These are phyloP conservation scores for Thelonectria olida DNA, from an alignment of 2,329 filamentous ascomycete genomes.

Conservation along the genomic window DNA sequence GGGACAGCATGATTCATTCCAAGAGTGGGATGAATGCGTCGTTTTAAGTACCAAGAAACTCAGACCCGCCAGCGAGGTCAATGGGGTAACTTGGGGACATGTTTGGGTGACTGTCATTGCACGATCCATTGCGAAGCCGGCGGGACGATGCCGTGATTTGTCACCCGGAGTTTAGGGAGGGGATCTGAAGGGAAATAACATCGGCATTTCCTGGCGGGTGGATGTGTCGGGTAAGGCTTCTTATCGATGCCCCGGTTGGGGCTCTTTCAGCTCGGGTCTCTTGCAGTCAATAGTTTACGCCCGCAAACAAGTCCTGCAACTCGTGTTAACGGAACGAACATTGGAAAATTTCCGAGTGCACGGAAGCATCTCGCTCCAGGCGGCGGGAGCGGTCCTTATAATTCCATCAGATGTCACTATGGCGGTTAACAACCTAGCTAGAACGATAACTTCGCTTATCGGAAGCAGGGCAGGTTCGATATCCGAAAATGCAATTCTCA, in stretches of 20 bases:
- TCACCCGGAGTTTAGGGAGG: constrained; percentile 2
- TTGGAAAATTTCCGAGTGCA: not conserved
- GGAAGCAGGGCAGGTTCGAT: not conserved
- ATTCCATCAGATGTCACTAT: not conserved
- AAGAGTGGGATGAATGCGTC: constrained; percentile 17
- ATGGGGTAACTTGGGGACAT: not conserved
- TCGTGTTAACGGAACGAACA: not conserved
- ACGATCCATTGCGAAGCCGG: constrained; percentile 23
- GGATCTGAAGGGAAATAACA: no score
- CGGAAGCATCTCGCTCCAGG: not conserved
- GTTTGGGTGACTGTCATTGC: not conserved
- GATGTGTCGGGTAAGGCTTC: not conserved
- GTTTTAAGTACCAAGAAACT: not conserved
- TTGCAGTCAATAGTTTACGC: constrained; percentile 2
- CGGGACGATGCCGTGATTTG: constrained; percentile 32
- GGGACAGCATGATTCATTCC: not conserved
- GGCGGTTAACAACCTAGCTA: no score
- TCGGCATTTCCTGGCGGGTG: not conserved
- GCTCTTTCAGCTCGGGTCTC: not conserved
- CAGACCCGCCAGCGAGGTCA: constrained; percentile 6
- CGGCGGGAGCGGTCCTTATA: not conserved
- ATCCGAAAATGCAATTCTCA: not conserved
- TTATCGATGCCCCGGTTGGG: not conserved
- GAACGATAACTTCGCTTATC: constrained; percentile 13
- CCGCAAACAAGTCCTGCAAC: no score